Percentiles rank a stretch among this genome's conserved stretches.
phyloP scores from a whole-genome alignment of 495 filamentous ascomycete species.

The Trichoderma virens region DNA sequence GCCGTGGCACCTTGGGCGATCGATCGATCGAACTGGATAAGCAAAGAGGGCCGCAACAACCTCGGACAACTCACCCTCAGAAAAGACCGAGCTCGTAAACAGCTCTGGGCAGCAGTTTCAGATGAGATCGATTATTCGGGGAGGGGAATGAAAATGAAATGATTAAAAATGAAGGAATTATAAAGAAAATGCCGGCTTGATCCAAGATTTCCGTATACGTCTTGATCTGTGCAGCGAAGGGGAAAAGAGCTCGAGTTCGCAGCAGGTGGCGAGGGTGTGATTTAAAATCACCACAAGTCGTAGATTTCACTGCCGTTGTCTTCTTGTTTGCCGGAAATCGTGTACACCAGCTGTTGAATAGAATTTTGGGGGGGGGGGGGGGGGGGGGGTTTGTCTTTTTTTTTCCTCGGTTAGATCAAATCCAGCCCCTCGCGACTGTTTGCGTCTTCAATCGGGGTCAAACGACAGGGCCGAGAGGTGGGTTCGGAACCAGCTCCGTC shows the following conservation, averaged over 20 bases:
- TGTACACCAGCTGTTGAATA: not conserved
- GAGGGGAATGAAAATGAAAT: not conserved
- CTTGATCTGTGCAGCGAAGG: not conserved
- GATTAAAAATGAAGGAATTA: not conserved
- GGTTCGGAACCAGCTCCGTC: not conserved
- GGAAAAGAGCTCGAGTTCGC: not conserved
- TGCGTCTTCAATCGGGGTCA: not conserved
- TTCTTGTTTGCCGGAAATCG: not conserved
- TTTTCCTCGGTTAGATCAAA: not conserved
- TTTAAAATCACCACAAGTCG: not conserved
- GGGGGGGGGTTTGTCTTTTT: not conserved
- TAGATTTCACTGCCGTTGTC: not conserved
- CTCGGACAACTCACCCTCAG: not conserved
- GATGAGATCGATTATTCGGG: not conserved
- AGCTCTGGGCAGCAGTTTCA: not conserved
- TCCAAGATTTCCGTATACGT: not conserved
- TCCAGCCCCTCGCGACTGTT: not conserved
- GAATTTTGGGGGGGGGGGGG: too few relatives aligned
- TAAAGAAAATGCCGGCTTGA: not conserved
- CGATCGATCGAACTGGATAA: constrained; percentile 6
- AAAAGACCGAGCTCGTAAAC: not conserved
- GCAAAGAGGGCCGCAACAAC: constrained; percentile 8
- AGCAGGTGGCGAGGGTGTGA: not conserved
- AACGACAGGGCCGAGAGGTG: not conserved
- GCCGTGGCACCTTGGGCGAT: not conserved